Evolutionary conservation across 176 grass and related monocot species (phyloP).

Genomic region (Zizania latifolia): DNA sequence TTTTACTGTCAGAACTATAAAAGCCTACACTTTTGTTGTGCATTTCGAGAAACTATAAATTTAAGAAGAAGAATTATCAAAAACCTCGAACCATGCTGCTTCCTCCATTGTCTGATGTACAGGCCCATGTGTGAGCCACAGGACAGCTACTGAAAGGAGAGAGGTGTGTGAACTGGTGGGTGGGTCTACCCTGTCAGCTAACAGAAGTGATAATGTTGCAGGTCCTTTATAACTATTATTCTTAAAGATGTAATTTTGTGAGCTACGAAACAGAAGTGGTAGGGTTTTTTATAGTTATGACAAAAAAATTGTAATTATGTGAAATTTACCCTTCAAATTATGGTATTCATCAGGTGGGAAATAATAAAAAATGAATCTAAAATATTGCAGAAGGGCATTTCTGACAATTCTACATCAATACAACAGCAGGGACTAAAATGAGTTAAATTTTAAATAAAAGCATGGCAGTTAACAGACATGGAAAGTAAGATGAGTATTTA

Average conservation of each 20-base stretch:
- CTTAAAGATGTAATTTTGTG: background rate
- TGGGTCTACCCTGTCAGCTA: background rate
- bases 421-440: constrained; percentile 6
- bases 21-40: background rate
- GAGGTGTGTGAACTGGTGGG: background rate
- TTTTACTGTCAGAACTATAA: background rate
- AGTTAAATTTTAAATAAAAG: constrained; percentile 1
- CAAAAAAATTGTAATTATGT: background rate
- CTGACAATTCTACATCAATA: background rate
- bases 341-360: background rate
- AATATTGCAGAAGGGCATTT: background rate
- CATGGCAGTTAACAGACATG: background rate
- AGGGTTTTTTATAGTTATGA: background rate
- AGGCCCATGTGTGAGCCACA: background rate
- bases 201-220: background rate
- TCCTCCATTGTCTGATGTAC: background rate
- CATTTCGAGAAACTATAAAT: background rate
- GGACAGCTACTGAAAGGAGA: background rate
- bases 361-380: background rate
- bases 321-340: background rate
- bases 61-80: background rate
- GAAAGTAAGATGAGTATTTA: background rate
- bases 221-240: background rate
- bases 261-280: background rate
- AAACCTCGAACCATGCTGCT: background rate